phyloP scores from a whole-genome alignment of 208 protist genomes.

The Angomonas ambiguus region DNA sequence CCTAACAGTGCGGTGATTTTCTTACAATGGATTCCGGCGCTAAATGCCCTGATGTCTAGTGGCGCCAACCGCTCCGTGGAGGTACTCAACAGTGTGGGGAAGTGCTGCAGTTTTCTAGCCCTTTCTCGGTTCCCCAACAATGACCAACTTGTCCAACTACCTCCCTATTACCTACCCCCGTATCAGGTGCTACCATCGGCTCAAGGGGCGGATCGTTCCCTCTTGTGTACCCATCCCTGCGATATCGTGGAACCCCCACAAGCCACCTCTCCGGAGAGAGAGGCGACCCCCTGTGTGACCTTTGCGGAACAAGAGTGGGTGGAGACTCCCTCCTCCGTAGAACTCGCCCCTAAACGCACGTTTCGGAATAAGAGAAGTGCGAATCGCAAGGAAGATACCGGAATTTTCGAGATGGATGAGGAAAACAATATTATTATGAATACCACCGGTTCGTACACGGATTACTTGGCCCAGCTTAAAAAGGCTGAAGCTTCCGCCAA shows the following conservation, averaged over 20 bases:
- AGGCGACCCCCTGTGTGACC: background rate
- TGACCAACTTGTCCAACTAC: background rate
- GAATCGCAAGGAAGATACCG: background rate
- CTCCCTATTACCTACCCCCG: background rate
- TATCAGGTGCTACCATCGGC: background rate
- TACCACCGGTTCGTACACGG: background rate
- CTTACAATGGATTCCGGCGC: conserved; percentile 33
- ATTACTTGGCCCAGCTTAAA: background rate
- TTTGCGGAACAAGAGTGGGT: background rate
- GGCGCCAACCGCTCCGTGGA: conserved; percentile 50
- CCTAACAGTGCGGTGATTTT: conserved; percentile 3
- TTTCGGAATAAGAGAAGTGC: background rate
- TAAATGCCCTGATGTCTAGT: conserved; percentile 34
- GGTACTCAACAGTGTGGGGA: conserved; percentile 31
- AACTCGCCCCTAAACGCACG: background rate
- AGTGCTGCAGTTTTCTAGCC: conserved; percentile 32
- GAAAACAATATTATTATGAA: background rate
- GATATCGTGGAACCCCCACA: background rate
- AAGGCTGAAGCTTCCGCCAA: background rate
- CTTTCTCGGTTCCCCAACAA: conserved; percentile 33
- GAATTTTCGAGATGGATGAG: background rate
- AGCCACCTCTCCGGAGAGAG: background rate
- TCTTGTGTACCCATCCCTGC: background rate
- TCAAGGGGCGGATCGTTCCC: background rate
- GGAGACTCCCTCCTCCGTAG: background rate